phyloP scores from a whole-genome alignment of 2,329 filamentous ascomycete species.

The Cladosporium halotolerans region DNA sequence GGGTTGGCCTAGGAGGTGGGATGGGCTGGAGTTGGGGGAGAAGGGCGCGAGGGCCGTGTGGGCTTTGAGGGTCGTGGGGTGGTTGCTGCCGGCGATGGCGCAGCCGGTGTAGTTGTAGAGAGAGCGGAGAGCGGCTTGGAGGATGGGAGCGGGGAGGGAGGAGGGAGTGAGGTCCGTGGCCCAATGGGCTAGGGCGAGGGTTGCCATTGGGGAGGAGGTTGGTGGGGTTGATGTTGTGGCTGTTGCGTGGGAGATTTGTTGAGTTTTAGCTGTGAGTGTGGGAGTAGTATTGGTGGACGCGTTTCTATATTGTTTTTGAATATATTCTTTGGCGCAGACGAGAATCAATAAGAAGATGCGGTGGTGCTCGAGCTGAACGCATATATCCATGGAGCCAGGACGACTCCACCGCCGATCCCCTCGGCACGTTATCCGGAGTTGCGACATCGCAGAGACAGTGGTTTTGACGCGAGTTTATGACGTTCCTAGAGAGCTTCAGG shows the following conservation, averaged over 20 bases:
- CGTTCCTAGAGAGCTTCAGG: no score
- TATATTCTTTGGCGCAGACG: no score
- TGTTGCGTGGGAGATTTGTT: background rate
- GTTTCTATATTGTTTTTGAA: no score
- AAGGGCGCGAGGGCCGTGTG: slow-evolving; percentile 32
- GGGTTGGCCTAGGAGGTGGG: slow-evolving; percentile 32
- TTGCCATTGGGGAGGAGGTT: slow-evolving; percentile 36
- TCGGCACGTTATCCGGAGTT: no score
- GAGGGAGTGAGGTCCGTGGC: slow-evolving; percentile 35
- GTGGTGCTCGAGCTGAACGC: no score
- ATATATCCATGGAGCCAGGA: no score
- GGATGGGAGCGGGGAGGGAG: slow-evolving; percentile 37
- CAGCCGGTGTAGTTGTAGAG: slow-evolving; percentile 53
- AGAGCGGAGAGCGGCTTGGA: slow-evolving; percentile 40
- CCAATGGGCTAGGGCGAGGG: slow-evolving; percentile 44
- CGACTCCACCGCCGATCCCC: no score
- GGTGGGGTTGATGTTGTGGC: background rate
- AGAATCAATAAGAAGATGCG: no score
- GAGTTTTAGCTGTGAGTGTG: background rate
- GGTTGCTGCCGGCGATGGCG: slow-evolving; percentile 45
- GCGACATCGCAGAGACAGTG: no score
- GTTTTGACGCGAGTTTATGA: no score
- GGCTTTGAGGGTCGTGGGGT: slow-evolving; percentile 40
- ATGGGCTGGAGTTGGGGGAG: slow-evolving; percentile 33
- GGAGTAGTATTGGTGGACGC: no score